A percentile compares a stretch with the other conserved stretches of the same genome.
Conservation (phyloP, 306 rosid genomes). For the Prunus armeniaca region DNA sequence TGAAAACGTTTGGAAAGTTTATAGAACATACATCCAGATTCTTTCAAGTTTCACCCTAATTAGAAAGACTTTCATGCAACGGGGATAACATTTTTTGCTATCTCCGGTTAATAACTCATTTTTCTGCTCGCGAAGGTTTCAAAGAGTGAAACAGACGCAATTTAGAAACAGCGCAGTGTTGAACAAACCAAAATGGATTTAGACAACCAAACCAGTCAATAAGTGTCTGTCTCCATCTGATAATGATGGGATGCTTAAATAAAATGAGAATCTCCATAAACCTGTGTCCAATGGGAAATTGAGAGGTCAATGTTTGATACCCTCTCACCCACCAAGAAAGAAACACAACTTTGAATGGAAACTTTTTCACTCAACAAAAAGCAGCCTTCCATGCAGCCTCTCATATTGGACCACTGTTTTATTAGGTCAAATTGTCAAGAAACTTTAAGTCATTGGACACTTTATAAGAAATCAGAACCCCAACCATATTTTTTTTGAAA, state of each 20-base stretch:
- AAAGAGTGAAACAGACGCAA: slow-evolving; percentile 10
- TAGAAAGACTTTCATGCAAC: too few species aligned
- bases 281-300: slow-evolving; percentile 18
- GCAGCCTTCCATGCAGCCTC: slow-evolving; percentile 28
- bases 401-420: background rate
- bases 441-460: slow-evolving; percentile 6
- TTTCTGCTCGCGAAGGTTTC: too few species aligned
- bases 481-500: too few species aligned
- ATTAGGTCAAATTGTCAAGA: background rate
- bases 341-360: background rate
- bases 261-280: slow-evolving; percentile 11
- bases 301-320: slow-evolving; percentile 36
- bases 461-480: background rate
- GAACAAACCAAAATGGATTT: slow-evolving; percentile 26
- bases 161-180: slow-evolving; percentile 14
- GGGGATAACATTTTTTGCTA: too few species aligned
- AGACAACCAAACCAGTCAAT: slow-evolving; percentile 3
- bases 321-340: slow-evolving; percentile 28
- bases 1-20: background rate
- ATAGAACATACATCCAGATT: background rate
- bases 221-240: slow-evolving; percentile 41
- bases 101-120: too few species aligned
- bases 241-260: slow-evolving; percentile 14
- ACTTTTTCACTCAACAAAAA: slow-evolving; percentile 6
- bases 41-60: background rate